Evolutionary conservation across 2,329 filamentous ascomycete species (phyloP).

Genomic region (Fusarium avenaceum): DNA sequence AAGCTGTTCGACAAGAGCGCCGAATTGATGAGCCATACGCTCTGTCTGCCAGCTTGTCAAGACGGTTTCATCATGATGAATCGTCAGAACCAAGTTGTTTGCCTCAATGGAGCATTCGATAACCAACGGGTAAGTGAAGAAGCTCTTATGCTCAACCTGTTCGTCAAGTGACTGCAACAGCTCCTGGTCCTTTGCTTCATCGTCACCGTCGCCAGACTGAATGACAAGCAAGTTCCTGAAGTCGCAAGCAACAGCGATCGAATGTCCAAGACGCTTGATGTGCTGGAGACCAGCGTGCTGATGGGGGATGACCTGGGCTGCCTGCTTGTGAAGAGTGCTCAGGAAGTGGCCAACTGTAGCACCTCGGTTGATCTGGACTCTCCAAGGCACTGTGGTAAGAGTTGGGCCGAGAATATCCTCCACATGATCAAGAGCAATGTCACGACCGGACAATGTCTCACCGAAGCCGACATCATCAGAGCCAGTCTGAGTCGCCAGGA

Average conservation of each 20-base stretch:
- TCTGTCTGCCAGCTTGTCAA: constrained; percentile 32
- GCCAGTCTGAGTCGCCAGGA: constrained; percentile 17
- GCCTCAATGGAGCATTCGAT: constrained; percentile 38
- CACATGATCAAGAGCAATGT: constrained; percentile 23
- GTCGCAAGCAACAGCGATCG: constrained; percentile 34
- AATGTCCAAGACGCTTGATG: constrained; percentile 41
- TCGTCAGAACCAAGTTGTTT: constrained; percentile 11
- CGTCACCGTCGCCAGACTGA: constrained; percentile 29
- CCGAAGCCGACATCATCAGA: constrained; percentile 40
- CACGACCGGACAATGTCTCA: constrained; percentile 34
- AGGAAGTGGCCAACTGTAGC: constrained; percentile 12
- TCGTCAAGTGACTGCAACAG: constrained; percentile 18
- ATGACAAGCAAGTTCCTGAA: constrained; percentile 53
- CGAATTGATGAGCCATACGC: constrained; percentile 36
- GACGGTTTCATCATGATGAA: constrained; percentile 28
- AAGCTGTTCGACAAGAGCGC: constrained; percentile 33
- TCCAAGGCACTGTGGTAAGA: constrained; percentile 28
- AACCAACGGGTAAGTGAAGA: constrained; percentile 47
- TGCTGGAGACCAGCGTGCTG: constrained; percentile 52
- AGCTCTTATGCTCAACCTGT: constrained; percentile 7
- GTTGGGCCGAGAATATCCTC: constrained; percentile 37
- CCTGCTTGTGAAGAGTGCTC: not conserved
- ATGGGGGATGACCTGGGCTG: constrained; percentile 41
- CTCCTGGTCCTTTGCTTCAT: not conserved
- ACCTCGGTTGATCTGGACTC: constrained; percentile 19